Percentiles rank a stretch among this genome's conserved stretches.
These are phyloP conservation scores for Silene latifolia DNA, from an alignment of 148 eudicot species.

Conservation along the genomic window DNA sequence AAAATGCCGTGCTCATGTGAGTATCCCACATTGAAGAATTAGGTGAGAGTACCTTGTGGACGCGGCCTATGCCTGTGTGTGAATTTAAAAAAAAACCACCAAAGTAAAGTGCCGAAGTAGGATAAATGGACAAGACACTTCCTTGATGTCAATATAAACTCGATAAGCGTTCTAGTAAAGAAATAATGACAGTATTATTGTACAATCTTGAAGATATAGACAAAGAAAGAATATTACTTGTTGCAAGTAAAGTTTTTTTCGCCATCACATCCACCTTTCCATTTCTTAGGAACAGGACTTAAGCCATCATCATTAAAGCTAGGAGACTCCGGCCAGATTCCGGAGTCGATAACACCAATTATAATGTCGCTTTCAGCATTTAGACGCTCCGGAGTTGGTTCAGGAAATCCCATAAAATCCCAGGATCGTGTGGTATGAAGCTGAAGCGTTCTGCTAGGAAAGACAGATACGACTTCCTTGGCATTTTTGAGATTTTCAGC, in stretches of 20 bases:
- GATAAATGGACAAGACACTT: too few species aligned
- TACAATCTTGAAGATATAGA: neutral
- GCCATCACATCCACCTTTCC: constrained; percentile 51
- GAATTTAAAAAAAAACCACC: too few species aligned
- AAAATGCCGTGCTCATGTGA: too few species aligned
- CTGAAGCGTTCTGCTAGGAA: constrained; percentile 38
- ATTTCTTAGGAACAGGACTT: constrained; percentile 45
- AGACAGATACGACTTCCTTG: constrained; percentile 45
- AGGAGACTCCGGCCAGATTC: constrained; percentile 56
- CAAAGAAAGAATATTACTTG: constrained; percentile 33
- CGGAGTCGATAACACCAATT: constrained; percentile 46
- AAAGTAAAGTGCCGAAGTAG: too few species aligned
- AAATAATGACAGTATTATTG: too few species aligned
- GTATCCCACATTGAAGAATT: too few species aligned
- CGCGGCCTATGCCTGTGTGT: too few species aligned
- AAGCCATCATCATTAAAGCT: constrained; percentile 49
- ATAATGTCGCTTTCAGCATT: constrained; percentile 34
- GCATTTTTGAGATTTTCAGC: constrained; percentile 25
- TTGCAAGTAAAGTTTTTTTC: constrained; percentile 49
- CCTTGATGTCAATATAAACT: too few species aligned
- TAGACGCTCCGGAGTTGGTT: constrained; percentile 5
- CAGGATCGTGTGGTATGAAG: constrained; percentile 65
- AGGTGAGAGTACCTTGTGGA: too few species aligned
- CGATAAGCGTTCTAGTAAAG: too few species aligned
- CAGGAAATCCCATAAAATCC: constrained; percentile 51